Base-by-base conservation (phyloP, 129 eudicot species). In the Lonicera japonica region DNA sequence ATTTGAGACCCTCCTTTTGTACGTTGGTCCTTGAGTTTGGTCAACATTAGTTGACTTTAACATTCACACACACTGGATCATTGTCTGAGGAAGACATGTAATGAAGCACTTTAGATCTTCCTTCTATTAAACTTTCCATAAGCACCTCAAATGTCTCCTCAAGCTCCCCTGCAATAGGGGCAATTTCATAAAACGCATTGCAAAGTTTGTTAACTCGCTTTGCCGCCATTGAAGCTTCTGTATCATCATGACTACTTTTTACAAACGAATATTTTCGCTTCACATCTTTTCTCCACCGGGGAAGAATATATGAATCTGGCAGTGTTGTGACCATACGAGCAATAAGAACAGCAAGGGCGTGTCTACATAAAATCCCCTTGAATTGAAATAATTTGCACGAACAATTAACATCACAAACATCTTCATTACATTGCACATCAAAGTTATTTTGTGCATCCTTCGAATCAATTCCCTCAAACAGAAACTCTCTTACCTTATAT, bases 291-390 rank as follows among this genome's bases (percentile, higher is more conserved):
- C 59, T 23, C 69, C 69, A 65, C 39, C 69, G 48, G 15, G 19
- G 60, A n/a, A 65, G 14, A 10, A 65, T 15, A 52, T 65, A 65
- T 24, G 19, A 25, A 24, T 58, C 13, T 16, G 69, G 24, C 19
- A 65, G 29, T n/a, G 17, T 17, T 4, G 52, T 65, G 34, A 52
- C 60, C 48, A 12, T 65, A 16, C 39, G 12, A 8, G 17, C 53
- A 34, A 65, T 52, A 14, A 65, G 69, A 14, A 50, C 60, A 17
- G 69, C 52, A 16, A 53, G n/a, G 16, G 50, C 60, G 53, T 65
- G 60, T 20, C 69, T 20, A 53, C 69, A 65, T 25, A 65, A 21
- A 65, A 65, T 52, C 53, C 60, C 69, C 50, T 65, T 65, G 39
- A 63, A 45, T 54, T 62, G 55, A 45, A 62, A 62, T 47, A 62